Conservation (phyloP, 2,329 filamentous ascomycete genomes). For the Colletotrichum sp. region DNA sequence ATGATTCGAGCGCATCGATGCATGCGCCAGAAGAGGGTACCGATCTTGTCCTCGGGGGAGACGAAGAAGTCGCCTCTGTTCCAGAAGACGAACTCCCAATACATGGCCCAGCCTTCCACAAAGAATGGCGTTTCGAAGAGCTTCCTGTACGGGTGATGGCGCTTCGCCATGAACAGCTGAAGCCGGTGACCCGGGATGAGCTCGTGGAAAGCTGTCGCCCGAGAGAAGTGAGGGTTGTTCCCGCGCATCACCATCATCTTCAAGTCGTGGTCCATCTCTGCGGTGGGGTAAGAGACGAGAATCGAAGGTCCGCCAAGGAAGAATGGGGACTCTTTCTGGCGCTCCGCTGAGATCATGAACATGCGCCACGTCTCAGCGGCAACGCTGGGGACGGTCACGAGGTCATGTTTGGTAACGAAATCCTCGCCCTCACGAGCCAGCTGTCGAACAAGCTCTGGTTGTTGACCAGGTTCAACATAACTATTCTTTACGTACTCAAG, state of each 20-base stretch:
- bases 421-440: conserved; percentile 56
- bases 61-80: conserved; percentile 55
- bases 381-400: conserved; percentile 60
- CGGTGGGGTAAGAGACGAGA: conserved; percentile 61
- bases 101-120: conserved; percentile 66
- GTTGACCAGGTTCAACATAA: conserved; percentile 58
- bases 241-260: conserved; percentile 67
- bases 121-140: conserved; percentile 64
- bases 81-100: conserved; percentile 67
- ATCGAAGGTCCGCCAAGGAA: conserved; percentile 62
- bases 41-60: conserved; percentile 57
- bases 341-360: conserved; percentile 59
- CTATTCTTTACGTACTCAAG: conserved; percentile 61
- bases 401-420: conserved; percentile 58
- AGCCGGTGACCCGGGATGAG: conserved; percentile 65
- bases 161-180: conserved; percentile 53
- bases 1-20: conserved; percentile 65
- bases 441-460: conserved; percentile 55
- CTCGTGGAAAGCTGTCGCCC: conserved; percentile 66
- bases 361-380: conserved; percentile 60
- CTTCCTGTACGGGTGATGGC: conserved; percentile 52
- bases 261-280: conserved; percentile 54
- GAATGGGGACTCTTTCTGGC: conserved; percentile 62
- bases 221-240: conserved; percentile 62
- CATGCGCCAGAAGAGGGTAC: conserved; percentile 68